A percentile compares a stretch with the other conserved stretches of the same genome.
These are phyloP conservation scores for Suillus subalutaceus DNA, from an alignment of 768 basidiomycete genomes.

Conservation along the genomic window DNA sequence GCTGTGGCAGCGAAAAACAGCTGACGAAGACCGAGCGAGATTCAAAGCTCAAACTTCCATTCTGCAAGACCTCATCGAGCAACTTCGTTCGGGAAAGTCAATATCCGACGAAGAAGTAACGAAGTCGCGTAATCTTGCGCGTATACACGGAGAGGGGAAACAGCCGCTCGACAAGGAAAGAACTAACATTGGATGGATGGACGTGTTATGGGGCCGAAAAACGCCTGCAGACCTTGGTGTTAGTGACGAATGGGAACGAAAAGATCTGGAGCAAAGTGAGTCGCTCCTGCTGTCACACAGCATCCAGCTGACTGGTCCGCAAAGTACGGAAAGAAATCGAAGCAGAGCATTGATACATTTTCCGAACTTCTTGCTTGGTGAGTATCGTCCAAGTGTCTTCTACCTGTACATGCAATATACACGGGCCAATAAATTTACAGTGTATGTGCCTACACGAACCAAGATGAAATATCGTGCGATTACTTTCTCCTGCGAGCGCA, in stretches of 20 bases:
- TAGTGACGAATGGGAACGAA: conserved; percentile 40
- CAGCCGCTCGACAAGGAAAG: conserved; percentile 3
- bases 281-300: conserved; percentile 2
- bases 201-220: conserved; percentile 50
- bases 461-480: neutral
- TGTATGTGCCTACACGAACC: neutral
- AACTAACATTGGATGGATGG: conserved; percentile 48
- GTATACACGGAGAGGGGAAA: conserved; percentile 31
- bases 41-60: conserved; percentile 62
- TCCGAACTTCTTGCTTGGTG: neutral
- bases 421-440: neutral
- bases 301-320: neutral
- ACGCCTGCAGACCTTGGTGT: conserved; percentile 8
- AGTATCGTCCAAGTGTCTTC: neutral
- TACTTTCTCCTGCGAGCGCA: neutral
- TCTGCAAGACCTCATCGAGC: conserved; percentile 58
- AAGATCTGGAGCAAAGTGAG: conserved; percentile 44
- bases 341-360: neutral
- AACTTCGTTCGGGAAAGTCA: conserved; percentile 49
- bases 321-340: conserved; percentile 18
- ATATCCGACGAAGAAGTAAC: conserved; percentile 55
- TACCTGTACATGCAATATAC: conserved; percentile 1
- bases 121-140: conserved; percentile 57
- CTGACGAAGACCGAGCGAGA: conserved; percentile 57
- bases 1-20: conserved; percentile 51